These are phyloP conservation scores for Penicillium concentricum DNA, from an alignment of 2,329 filamentous ascomycete species.

Conservation along the genomic window DNA sequence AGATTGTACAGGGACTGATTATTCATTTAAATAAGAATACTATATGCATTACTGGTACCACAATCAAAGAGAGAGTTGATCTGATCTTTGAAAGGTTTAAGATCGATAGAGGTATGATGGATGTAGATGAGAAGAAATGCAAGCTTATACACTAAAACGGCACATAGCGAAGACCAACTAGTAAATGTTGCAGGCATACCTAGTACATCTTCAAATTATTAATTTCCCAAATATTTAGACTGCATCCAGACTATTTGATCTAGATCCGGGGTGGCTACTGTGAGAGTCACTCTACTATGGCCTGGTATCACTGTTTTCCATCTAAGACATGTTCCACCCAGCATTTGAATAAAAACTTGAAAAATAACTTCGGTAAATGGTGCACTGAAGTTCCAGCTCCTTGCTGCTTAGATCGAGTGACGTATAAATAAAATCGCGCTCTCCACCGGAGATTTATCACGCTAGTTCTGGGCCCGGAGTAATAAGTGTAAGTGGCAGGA, in stretches of 20 bases:
- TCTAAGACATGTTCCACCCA: conserved; percentile 15
- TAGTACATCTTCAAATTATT: conserved; percentile 26
- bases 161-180: conserved; percentile 2
- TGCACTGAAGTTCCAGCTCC: conserved; percentile 29
- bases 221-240: conserved; percentile 30
- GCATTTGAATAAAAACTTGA: conserved; percentile 26
- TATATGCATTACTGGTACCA: no score
- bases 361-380: conserved; percentile 25
- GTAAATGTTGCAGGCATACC: conserved; percentile 32
- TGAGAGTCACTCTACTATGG: not conserved
- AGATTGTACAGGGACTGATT: no score
- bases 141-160: no score
- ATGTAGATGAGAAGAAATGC: no score
- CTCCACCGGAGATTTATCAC: conserved; percentile 24
- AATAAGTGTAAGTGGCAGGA: no score
- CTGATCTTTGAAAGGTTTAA: no score
- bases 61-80: no score
- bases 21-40: no score
- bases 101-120: no score
- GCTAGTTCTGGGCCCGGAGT: not conserved
- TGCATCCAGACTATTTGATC: conserved; percentile 31
- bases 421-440: conserved; percentile 21
- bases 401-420: conserved; percentile 27
- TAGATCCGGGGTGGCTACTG: conserved; percentile 19
- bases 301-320: conserved; percentile 1